Evolutionary conservation across 768 basidiomycete genomes (phyloP), one percentile per base, ranked within the genome.

Genomic region (Omphalotus guepiniiformis): DNA sequence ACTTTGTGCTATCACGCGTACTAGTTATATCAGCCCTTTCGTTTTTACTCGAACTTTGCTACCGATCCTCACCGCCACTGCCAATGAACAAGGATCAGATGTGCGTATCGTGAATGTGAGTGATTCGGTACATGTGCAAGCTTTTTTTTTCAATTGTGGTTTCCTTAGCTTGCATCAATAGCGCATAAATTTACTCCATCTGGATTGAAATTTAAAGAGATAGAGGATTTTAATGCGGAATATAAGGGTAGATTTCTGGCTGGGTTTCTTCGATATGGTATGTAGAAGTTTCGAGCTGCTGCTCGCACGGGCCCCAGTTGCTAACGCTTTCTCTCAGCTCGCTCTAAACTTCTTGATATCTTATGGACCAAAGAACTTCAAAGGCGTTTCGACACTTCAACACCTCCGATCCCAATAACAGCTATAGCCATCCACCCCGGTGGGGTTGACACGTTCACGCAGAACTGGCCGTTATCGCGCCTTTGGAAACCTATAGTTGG

Each of bases 41-140:
- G 65, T 71, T 4, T 66, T 81, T 49, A 79, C 75, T 11, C 61
- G 64, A 16, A 62, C 69, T 9, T 65, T 82, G 2, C 63, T 80
- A 21, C 76, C 80, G 2, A 50, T 80, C 8, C 45, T 82, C 37
- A 61, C 65, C 39, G 57, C 62, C 37, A 80, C 80, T 0, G 70
- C 74, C 0, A 48, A 64, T 12, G 57, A 67, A 34, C 59, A 69
- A 1, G 64, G 58, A 9, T 63, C 73, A 2, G 80, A 82, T 45
- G 80, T 80, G 23, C 72, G 80, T 15, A 60, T 82, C 11, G 68
- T 82, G 1, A 68, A 71, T 30, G 79, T 80, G 37, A 35, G 71
- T 55, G 15, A 13, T 13, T 22, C 45, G 28, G 13, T 11, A 23
- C 6, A 15, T 11, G 15, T 50, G 16, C 32, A 15, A 21, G 6